These are phyloP conservation scores for Cryphonectria japonica DNA, from an alignment of 2,329 filamentous ascomycete species.

Conservation along the genomic window DNA sequence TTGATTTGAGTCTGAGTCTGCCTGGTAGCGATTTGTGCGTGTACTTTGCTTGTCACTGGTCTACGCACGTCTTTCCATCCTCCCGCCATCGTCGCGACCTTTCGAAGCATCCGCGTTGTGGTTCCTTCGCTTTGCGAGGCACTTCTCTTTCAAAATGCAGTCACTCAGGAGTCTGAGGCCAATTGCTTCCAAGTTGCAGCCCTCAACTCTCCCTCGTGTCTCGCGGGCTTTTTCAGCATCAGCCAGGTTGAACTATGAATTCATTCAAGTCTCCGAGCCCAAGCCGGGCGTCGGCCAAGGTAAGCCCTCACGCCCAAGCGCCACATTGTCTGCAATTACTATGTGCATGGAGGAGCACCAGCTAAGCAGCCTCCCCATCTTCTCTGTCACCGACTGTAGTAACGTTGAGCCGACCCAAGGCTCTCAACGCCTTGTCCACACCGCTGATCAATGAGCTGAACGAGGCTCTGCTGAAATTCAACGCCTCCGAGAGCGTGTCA, in stretches of 20 bases:
- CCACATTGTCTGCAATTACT: not conserved
- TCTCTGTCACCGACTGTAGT: conserved; percentile 55
- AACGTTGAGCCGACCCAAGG: conserved; percentile 91
- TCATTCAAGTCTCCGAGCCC: conserved; percentile 79
- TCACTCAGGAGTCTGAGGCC: conserved; percentile 63
- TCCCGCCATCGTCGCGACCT: not conserved
- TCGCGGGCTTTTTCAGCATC: conserved; percentile 57
- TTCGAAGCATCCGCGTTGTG: not conserved
- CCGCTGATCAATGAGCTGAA: conserved; percentile 92
- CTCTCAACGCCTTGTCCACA: conserved; percentile 90
- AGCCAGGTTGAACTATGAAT: conserved; percentile 65
- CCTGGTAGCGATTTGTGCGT: not conserved
- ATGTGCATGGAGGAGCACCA: conserved; percentile 1
- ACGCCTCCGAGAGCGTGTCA: conserved; percentile 69
- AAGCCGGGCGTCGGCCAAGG: conserved; percentile 89
- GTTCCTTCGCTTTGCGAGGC: not conserved
- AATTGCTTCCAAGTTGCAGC: conserved; percentile 62
- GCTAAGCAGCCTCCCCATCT: conserved; percentile 8
- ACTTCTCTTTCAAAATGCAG: conserved; percentile 46
- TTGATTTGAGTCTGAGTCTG: not conserved
- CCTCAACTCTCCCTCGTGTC: conserved; percentile 59
- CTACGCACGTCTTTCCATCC: not conserved
- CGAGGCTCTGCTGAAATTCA: conserved; percentile 71
- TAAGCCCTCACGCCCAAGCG: conserved; percentile 46
- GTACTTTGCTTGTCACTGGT: not conserved